Conservation (phyloP, 139 green algal genomes). For the Tetradesmus obliquus region DNA sequence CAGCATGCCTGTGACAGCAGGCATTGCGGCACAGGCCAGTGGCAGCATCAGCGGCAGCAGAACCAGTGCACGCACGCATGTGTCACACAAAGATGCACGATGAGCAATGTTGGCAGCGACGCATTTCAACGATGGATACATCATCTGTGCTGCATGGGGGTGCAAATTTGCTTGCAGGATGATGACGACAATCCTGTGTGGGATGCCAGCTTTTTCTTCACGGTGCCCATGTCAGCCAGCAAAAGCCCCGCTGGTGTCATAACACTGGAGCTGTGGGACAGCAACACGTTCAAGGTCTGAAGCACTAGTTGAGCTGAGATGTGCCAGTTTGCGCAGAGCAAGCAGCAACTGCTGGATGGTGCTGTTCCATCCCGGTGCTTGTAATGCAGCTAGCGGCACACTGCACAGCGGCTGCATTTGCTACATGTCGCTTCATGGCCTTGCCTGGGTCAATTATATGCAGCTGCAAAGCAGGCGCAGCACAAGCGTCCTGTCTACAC, state of each 20-base stretch:
- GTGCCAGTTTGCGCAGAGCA: too few relatives aligned
- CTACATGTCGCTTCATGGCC: neutral
- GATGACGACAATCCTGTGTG: slow-evolving; percentile 18
- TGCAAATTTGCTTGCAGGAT: neutral
- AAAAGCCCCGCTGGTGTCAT: neutral
- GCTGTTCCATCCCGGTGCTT: too few relatives aligned
- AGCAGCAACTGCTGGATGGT: too few relatives aligned
- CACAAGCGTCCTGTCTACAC: too few relatives aligned
- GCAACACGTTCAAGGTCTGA: slow-evolving; percentile 32
- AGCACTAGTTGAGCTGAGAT: too few relatives aligned
- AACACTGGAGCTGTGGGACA: slow-evolving; percentile 22
- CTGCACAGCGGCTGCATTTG: neutral
- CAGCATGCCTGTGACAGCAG: too few relatives aligned
- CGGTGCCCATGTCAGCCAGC: neutral
- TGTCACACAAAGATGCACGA: neutral
- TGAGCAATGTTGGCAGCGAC: neutral
- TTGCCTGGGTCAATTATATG: too few relatives aligned
- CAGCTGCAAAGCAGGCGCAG: too few relatives aligned
- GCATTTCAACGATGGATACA: too few relatives aligned
- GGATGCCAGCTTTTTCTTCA: slow-evolving; percentile 12
- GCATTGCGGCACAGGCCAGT: too few relatives aligned
- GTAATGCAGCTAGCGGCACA: neutral
- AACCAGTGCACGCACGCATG: neutral
- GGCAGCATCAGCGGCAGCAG: too few relatives aligned
- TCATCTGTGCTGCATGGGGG: too few relatives aligned